Conservation (phyloP, 768 basidiomycete species). For the Serendipita indica region DNA sequence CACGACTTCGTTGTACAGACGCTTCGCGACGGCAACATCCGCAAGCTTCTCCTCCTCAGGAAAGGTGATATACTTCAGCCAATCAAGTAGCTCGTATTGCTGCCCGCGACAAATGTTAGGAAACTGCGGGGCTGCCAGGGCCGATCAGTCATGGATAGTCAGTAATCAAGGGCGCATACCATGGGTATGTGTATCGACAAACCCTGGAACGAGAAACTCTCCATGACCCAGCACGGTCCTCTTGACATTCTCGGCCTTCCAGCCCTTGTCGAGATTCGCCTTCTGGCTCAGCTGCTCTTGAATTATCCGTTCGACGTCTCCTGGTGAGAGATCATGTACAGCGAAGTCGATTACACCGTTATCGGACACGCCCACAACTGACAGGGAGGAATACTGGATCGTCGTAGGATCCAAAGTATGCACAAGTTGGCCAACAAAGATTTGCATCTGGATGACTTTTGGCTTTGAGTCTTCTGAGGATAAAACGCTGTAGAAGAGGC, state of each 20-base stretch:
- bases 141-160: constrained; percentile 6
- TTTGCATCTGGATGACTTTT: too few relatives aligned
- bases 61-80: constrained; percentile 75
- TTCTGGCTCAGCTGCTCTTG: constrained; percentile 29
- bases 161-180: constrained; percentile 18
- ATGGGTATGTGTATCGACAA: constrained; percentile 87
- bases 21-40: constrained; percentile 52
- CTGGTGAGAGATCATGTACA: constrained; percentile 36
- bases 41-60: constrained; percentile 69
- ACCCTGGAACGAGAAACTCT: constrained; percentile 70
- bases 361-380: constrained; percentile 38
- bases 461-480: too few relatives aligned
- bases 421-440: constrained; percentile 1
- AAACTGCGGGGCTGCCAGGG: constrained; percentile 67
- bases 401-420: constrained; percentile 2
- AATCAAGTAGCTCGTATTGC: constrained; percentile 75
- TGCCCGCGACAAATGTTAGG: constrained; percentile 63
- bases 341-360: constrained; percentile 59
- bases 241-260: constrained; percentile 22
- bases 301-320: constrained; percentile 15
- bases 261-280: constrained; percentile 37
- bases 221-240: constrained; percentile 29
- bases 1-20: constrained; percentile 57
- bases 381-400: constrained; percentile 29
- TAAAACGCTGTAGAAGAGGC: too few relatives aligned